Evolutionary conservation across 176 grass and related monocot species (phyloP), one percentile per base, ranked within the genome.

Genomic region (Avena eriantha): DNA sequence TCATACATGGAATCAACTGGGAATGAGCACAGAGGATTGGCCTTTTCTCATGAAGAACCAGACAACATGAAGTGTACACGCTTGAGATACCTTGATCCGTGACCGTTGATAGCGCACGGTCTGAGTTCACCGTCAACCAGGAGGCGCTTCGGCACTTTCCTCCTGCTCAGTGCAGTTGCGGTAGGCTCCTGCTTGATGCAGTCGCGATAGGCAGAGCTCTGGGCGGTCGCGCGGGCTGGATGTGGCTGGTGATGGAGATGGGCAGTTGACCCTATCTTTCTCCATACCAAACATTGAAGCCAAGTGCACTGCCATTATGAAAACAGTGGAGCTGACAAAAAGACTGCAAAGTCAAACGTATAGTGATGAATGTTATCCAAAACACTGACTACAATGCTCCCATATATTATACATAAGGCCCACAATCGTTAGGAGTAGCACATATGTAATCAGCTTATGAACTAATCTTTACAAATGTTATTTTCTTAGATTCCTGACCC

Each of bases 271-370:
- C 64, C 78, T 90, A 49, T 90, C 88, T 77, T 90, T 90, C 59
- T 90, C 88, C 3, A 78, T 90, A 69, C 83, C 88, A 82, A 86
- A 90, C 77, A 90, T 90, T 36, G 88, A 90, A 77, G 78, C 88
- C 71, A 90, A 90, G 70, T 90, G 88, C 29, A 82, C 88, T 0
- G 83, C 88, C 83, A 86, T 90, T 63, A 85, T 67, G 41, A 19
- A 58, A 68, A 46, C 49, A 83, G 39, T 57, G 1, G 26, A 83
- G 17, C 19, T 69, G 83, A 86, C 19, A 43, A 34, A 15, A 89
- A 77, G 26, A 39, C 88, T 90, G 88, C 68, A 86, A 29, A 81
- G 19, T 58, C 6, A 76, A 82, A 82, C 69, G 15, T 29, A 29
- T 56, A 41, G 57, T 35, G 19, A 82, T 70, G 39, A 81, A 60